phyloP scores from a whole-genome alignment of 75 land plant genomes.

The Picea glauca region DNA sequence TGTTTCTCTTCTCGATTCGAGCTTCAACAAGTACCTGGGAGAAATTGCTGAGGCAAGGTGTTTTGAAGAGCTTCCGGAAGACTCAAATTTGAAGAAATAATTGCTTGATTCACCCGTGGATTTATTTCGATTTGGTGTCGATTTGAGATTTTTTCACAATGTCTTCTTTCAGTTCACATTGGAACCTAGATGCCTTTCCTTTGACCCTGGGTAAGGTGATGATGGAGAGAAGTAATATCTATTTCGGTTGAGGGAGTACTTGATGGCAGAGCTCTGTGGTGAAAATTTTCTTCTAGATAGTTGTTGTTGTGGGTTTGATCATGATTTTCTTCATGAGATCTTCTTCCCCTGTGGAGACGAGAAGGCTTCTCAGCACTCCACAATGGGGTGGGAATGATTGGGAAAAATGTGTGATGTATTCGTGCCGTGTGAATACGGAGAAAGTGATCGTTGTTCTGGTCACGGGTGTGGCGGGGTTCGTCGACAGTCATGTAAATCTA shows the following conservation, averaged over 20 bases:
- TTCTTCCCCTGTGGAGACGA: conserved; percentile 16
- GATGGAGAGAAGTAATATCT: conserved; percentile 1
- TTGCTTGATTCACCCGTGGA: no score
- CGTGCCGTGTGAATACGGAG: conserved; percentile 29
- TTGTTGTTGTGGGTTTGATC: conserved; percentile 39
- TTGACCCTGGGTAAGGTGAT: conserved; percentile 44
- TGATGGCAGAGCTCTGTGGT: not conserved
- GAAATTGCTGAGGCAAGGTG: no score
- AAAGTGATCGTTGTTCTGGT: conserved; percentile 44
- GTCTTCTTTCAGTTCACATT: not conserved
- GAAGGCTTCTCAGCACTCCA: conserved; percentile 1
- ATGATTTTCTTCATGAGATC: not conserved
- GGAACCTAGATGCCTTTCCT: conserved; percentile 22
- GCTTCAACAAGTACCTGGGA: no score
- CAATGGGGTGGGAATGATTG: conserved; percentile 14
- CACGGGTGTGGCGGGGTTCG: conserved; percentile 16
- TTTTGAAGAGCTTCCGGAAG: no score
- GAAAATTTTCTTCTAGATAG: conserved; percentile 49
- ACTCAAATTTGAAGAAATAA: no score
- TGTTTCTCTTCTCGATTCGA: no score
- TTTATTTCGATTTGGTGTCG: no score
- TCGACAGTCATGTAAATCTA: no score
- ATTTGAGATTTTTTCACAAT: no score
- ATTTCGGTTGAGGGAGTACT: no score
- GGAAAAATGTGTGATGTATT: conserved; percentile 34